Evolutionary conservation across 352 stramenopile species (phyloP).

Genomic region (Pythium graminicola): DNA sequence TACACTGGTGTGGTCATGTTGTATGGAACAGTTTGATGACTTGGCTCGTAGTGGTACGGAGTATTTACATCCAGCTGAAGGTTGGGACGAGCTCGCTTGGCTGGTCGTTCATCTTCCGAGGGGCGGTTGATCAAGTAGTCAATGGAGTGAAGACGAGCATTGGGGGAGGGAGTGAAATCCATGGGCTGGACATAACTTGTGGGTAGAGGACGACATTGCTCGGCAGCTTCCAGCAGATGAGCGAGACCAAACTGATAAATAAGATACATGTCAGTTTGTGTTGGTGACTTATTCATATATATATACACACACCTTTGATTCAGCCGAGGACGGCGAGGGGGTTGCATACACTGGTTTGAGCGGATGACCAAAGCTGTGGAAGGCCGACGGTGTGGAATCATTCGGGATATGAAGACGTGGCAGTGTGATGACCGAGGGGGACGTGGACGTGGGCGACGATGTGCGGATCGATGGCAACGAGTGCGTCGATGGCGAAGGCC

Average conservation of each 20-base stretch:
- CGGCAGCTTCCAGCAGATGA: slow-evolving; percentile 50
- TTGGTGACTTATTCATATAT: slow-evolving; percentile 1
- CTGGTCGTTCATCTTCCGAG: slow-evolving; percentile 4
- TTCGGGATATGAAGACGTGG: slow-evolving; percentile 19
- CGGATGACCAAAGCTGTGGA: slow-evolving; percentile 4
- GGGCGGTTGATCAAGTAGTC: slow-evolving; percentile 20
- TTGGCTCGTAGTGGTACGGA: neutral
- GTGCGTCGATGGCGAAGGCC: neutral
- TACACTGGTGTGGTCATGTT: slow-evolving; percentile 9
- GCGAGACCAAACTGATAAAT: slow-evolving; percentile 41
- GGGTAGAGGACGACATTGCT: slow-evolving; percentile 31
- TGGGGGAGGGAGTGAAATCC: too few relatives aligned
- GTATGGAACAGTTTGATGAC: neutral
- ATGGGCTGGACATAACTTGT: too few relatives aligned
- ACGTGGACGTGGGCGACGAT: neutral
- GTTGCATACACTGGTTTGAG: slow-evolving; percentile 5
- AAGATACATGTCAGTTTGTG: slow-evolving; percentile 12
- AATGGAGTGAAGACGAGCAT: slow-evolving; percentile 25
- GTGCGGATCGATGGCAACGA: slow-evolving; percentile 9
- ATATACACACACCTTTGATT: slow-evolving; percentile 17
- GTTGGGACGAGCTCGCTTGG: slow-evolving; percentile 16
- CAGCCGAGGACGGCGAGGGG: slow-evolving; percentile 5
- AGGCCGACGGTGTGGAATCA: slow-evolving; percentile 1
- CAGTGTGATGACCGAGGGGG: slow-evolving; percentile 13
- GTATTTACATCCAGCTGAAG: slow-evolving; percentile 13